Evolutionary conservation across 169 alveolate species (phyloP).

Genomic region (Babesia ovata): DNA sequence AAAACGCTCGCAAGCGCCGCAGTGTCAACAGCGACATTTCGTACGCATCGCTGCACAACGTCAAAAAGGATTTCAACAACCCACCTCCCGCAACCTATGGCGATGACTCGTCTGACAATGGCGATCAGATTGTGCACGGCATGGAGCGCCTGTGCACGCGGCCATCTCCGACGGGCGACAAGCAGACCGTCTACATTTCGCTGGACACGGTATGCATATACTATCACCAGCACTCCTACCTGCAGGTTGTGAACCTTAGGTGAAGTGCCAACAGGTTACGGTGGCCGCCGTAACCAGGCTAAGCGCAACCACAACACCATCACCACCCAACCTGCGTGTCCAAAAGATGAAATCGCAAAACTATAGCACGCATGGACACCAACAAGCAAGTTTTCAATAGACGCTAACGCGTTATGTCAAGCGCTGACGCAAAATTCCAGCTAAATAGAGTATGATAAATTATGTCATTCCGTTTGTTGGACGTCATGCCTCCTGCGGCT

Average conservation of each 20-base stretch:
- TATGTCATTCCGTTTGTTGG: neutral
- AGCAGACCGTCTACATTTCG: conserved; percentile 6
- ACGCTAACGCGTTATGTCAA: no score
- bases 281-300: neutral
- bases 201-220: conserved; percentile 8
- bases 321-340: no score
- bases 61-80: conserved; percentile 26
- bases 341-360: no score
- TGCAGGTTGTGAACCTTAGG: conserved; percentile 16
- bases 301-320: no score
- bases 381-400: neutral
- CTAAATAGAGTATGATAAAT: neutral
- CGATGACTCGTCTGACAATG: conserved; percentile 4
- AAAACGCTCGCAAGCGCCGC: neutral
- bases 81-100: neutral
- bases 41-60: conserved; percentile 20
- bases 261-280: neutral
- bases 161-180: neutral
- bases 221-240: conserved; percentile 11
- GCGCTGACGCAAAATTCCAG: neutral
- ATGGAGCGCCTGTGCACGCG: neutral
- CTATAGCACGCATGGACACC: no score
- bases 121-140: neutral
- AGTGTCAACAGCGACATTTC: conserved; percentile 21
- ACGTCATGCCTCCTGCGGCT: neutral